Base-by-base conservation (phyloP, 345 rosid genomes). In the Lepidium africanum region DNA sequence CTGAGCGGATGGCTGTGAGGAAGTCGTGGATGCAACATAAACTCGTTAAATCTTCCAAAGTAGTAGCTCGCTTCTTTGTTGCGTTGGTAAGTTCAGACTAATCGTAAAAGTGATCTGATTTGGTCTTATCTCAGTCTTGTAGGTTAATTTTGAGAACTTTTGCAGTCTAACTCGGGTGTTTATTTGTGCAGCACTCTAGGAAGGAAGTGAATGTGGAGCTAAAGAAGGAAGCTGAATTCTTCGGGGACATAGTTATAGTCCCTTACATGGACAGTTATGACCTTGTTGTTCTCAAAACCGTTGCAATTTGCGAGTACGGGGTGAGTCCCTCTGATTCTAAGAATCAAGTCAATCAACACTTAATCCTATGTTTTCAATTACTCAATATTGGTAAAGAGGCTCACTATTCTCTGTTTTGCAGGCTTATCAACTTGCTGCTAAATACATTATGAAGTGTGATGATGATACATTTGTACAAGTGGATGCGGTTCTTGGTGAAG, bases 1-100 rank as follows among this genome's bases (percentile, higher is more conserved):
- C 87, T 7, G 97, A 91, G 81, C 73, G 97, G 48, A 91, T 91
- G 97, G 94, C 96, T 38, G 88, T 85, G 71, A 89, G 96, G 82
- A 91, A 78, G 81, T 79, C 96, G 30, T 91, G 97, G 97, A 87
- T 91, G 89, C 96, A 84, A 68, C 88, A 91, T 71, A 65, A 76
- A 17, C 86, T 87, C 63, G 77, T 91, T 54, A 79, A 79, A 73
- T 81, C 97, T 67, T 89, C 97, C 6, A 77, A 79, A 61, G 96
- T 83, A 9, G 96, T 85, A 10, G 87, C 92, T 72, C 85, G 92
- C 23, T 91, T 91, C 77, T 91, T 91, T 60, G 97, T 91, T 19
- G 93, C 96, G 49, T 35, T 87, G 90, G 97, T 89, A 69, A 73
- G 87, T 48, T 51, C 33, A 7, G 41, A 14, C 35, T 38, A 3